phyloP scores from a whole-genome alignment of 768 basidiomycete species.

The Mycena leptocephala region DNA sequence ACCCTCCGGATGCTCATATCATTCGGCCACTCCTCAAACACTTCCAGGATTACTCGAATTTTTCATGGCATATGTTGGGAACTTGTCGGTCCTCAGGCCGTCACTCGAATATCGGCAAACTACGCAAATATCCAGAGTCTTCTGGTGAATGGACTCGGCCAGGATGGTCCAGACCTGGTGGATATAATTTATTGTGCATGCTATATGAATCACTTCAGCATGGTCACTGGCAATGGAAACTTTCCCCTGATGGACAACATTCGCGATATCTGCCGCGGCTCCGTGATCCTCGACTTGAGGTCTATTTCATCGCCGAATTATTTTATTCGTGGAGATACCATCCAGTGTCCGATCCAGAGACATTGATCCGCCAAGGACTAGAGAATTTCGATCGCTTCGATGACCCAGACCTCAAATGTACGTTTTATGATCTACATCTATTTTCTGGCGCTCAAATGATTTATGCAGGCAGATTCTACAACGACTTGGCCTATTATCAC shows the following conservation, averaged over 20 bases:
- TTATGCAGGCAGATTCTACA: neutral
- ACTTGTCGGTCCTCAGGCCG: no score
- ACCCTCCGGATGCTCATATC: neutral
- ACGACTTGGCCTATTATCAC: neutral
- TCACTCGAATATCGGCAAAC: neutral
- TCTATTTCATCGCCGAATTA: neutral
- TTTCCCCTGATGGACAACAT: neutral
- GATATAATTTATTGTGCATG: neutral
- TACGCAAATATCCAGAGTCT: neutral
- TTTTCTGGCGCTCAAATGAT: neutral
- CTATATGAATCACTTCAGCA: no score
- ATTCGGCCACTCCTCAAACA: neutral
- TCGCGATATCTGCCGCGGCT: neutral
- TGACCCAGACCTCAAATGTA: neutral
- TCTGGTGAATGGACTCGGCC: neutral
- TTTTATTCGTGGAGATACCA: neutral
- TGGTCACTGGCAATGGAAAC: neutral
- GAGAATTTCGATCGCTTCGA: neutral
- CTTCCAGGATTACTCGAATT: neutral
- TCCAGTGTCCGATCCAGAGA: neutral
- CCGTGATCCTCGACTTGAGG: no score
- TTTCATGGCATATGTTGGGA: no score
- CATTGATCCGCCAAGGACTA: neutral
- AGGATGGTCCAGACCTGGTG: neutral
- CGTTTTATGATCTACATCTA: neutral